Percentiles rank a stretch among this genome's conserved stretches.
phyloP scores from a whole-genome alignment of 2,329 filamentous ascomycete genomes.

The Aspergillus ibericus region DNA sequence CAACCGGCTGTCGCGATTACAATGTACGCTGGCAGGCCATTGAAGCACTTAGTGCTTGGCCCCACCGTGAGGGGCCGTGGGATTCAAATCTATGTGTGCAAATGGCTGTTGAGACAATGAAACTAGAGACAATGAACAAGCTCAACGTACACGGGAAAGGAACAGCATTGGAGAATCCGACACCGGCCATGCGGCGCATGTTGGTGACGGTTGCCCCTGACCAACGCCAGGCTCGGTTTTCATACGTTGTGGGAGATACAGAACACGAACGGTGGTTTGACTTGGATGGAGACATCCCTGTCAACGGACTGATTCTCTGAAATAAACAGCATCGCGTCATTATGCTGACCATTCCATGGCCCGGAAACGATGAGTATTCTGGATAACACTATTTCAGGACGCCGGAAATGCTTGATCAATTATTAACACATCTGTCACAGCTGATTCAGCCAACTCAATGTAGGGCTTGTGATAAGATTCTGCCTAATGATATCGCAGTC shows the following conservation, averaged over 20 bases:
- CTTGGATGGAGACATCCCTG: neutral
- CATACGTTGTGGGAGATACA: neutral
- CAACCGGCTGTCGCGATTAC: constrained; percentile 30
- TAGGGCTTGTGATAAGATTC: neutral
- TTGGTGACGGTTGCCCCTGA: neutral
- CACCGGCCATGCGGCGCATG: neutral
- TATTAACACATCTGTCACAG: too few species aligned
- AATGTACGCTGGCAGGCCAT: constrained; percentile 29
- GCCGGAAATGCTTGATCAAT: too few species aligned
- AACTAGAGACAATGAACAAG: constrained; percentile 17
- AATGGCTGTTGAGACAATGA: constrained; percentile 26
- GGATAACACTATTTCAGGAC: too few species aligned
- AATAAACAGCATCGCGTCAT: too few species aligned
- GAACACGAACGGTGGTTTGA: neutral
- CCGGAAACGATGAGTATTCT: too few species aligned
- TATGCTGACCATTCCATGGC: too few species aligned
- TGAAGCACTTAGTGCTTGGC: constrained; percentile 25
- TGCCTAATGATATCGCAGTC: neutral
- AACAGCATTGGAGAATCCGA: neutral
- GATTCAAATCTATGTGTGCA: constrained; percentile 35
- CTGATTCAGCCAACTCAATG: too few species aligned
- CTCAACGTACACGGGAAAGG: too few species aligned
- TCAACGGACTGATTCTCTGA: too few species aligned
- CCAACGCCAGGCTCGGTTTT: neutral
- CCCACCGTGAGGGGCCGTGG: constrained; percentile 38